Percentiles rank a stretch among this genome's conserved stretches.
phyloP scores from a whole-genome alignment of 768 basidiomycete genomes.

The Termitomyces sp. region DNA sequence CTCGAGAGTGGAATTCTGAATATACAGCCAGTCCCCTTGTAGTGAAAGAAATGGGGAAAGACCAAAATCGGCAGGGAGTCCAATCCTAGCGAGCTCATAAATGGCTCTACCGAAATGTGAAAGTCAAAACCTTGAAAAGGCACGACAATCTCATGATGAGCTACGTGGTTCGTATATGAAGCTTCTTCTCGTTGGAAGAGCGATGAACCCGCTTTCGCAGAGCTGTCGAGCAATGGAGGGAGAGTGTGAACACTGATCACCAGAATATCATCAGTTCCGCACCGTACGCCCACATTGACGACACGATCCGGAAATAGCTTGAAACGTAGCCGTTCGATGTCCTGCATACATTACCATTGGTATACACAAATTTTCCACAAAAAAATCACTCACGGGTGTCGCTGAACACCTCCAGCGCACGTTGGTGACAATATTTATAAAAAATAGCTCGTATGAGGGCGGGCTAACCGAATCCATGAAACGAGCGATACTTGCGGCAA shows the following conservation, averaged over 20 bases:
- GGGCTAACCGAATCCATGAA: conserved; percentile 10
- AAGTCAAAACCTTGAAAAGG: conserved; percentile 14
- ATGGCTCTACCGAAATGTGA: conserved; percentile 12
- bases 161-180: not conserved
- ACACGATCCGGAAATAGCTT: conserved; percentile 23
- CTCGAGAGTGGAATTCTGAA: conserved; percentile 15
- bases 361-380: conserved; percentile 12
- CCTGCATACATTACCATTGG: conserved; percentile 14
- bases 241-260: conserved; percentile 24
- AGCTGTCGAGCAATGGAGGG: conserved; percentile 10
- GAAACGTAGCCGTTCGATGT: conserved; percentile 26
- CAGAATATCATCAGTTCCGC: conserved; percentile 17
- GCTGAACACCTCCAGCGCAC: conserved; percentile 6
- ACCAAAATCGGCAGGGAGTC: conserved; percentile 12
- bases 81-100: conserved; percentile 3
- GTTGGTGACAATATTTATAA: conserved; percentile 24
- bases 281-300: conserved; percentile 23
- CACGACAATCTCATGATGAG: conserved; percentile 1
- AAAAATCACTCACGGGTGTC: conserved; percentile 4
- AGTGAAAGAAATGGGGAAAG: conserved; percentile 14
- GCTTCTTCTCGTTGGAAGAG: not conserved
- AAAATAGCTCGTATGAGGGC: conserved; percentile 19
- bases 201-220: not conserved
- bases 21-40: conserved; percentile 14
- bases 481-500: conserved; percentile 18